Conservation (phyloP, 176 grass and related monocot genomes). For the Tillandsia leiboldiana region DNA sequence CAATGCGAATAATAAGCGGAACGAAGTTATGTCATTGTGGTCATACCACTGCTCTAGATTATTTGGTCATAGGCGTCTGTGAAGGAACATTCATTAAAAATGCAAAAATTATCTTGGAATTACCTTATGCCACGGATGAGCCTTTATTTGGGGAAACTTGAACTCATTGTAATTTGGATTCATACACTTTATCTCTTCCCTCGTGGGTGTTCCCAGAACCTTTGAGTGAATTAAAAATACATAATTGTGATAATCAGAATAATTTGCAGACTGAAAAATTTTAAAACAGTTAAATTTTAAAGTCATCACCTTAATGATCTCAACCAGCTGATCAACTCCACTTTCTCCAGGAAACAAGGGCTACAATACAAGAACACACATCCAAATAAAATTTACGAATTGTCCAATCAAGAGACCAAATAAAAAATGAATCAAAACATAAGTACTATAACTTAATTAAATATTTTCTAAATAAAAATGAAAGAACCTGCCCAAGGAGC, state of each 20-base stretch:
- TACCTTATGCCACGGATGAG: constrained; percentile 99
- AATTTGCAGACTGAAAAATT: background rate
- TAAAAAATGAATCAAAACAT: background rate
- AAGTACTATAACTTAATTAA: background rate
- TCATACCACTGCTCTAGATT: too few species aligned
- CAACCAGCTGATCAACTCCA: constrained; percentile 95
- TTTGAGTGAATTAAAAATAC: constrained; percentile 29
- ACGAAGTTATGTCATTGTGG: background rate
- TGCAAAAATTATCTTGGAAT: constrained; percentile 3
- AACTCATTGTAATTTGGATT: constrained; percentile 95
- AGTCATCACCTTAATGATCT: constrained; percentile 84
- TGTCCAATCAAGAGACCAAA: background rate
- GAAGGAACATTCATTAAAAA: background rate
- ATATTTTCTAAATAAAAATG: constrained; percentile 3
- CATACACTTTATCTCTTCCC: constrained; percentile 99
- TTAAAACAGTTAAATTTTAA: constrained; percentile 8
- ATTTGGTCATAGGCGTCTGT: background rate
- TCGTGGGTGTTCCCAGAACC: constrained; percentile 98
- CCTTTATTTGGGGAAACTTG: constrained; percentile 99
- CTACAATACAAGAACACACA: constrained; percentile 28
- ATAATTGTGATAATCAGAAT: constrained; percentile 11
- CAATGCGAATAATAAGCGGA: background rate
- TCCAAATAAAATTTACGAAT: constrained; percentile 13
- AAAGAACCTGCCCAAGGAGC: constrained; percentile 79
- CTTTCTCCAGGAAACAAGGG: constrained; percentile 97